These are phyloP conservation scores for Pichia exigua DNA, from an alignment of 805 yeast species.

Conservation along the genomic window DNA sequence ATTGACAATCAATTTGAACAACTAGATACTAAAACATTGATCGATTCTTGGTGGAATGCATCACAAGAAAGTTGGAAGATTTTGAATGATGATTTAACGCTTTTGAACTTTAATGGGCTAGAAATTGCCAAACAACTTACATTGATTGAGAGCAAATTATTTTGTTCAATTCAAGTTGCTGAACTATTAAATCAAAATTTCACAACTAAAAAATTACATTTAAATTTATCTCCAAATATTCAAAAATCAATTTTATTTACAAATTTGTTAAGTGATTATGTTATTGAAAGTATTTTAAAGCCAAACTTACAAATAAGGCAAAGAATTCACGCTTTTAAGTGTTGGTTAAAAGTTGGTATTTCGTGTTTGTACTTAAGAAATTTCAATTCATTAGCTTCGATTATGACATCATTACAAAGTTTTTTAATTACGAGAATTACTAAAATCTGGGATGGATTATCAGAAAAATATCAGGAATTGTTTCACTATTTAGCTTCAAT, in stretches of 20 bases:
- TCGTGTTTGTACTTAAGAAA: conserved; percentile 68
- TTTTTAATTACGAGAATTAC: conserved; percentile 58
- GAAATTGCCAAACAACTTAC: conserved; percentile 76
- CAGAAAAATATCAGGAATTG: conserved; percentile 52
- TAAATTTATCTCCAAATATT: conserved; percentile 56
- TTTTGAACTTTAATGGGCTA: conserved; percentile 55
- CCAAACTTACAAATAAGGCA: conserved; percentile 41
- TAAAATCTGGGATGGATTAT: conserved; percentile 50
- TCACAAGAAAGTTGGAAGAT: conserved; percentile 54
- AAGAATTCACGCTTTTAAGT: conserved; percentile 48
- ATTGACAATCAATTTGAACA: conserved; percentile 19
- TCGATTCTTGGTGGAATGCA: conserved; percentile 41
- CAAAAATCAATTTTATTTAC: conserved; percentile 58
- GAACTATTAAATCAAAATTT: conserved; percentile 62
- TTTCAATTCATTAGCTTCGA: conserved; percentile 72
- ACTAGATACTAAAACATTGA: conserved; percentile 28
- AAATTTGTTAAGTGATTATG: conserved; percentile 63
- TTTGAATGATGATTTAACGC: conserved; percentile 42
- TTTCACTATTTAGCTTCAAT: conserved; percentile 59
- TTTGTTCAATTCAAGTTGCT: conserved; percentile 52
- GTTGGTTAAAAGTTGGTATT: conserved; percentile 69
- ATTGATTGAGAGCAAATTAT: conserved; percentile 59
- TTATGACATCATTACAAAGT: conserved; percentile 68
- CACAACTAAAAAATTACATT: conserved; percentile 49
- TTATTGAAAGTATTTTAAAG: conserved; percentile 58